Evolutionary conservation across 345 rosid genomes (phyloP).

Genomic region (Populus deltoides): DNA sequence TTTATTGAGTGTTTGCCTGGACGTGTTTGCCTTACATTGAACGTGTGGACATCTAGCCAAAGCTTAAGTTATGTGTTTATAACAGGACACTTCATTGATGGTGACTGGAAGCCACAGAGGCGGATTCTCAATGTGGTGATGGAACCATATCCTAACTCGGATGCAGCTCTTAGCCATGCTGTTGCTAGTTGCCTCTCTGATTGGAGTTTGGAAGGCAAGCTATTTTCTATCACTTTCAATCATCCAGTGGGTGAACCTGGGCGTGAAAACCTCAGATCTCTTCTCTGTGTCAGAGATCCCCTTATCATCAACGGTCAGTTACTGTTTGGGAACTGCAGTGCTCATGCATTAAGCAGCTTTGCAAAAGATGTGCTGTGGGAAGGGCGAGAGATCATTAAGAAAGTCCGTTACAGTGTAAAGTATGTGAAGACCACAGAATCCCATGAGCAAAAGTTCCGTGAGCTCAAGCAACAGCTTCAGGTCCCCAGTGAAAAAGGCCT

Average conservation of each 20-base stretch:
- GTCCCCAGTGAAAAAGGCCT: conserved; percentile 71
- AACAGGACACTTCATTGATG: conserved; percentile 72
- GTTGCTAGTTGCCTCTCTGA: conserved; percentile 79
- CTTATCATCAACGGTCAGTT: conserved; percentile 77
- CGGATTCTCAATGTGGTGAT: conserved; percentile 74
- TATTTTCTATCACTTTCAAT: conserved; percentile 68
- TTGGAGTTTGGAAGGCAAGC: conserved; percentile 76
- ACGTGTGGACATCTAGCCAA: conserved; percentile 68
- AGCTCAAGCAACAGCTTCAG: conserved; percentile 84
- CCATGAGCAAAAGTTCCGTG: conserved; percentile 79
- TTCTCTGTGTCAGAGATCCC: conserved; percentile 65
- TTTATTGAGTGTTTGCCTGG: conserved; percentile 70
- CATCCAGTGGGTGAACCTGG: conserved; percentile 52
- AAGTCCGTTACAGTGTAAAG: conserved; percentile 75
- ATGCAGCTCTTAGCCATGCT: conserved; percentile 64
- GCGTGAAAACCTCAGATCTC: conserved; percentile 58
- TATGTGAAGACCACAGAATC: conserved; percentile 81
- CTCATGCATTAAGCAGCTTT: conserved; percentile 49
- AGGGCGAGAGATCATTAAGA: conserved; percentile 58
- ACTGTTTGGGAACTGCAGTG: conserved; percentile 63
- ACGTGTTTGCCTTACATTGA: conserved; percentile 65
- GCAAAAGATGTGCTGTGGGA: conserved; percentile 58
- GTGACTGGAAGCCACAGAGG: conserved; percentile 74
- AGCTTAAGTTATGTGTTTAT: conserved; percentile 70
- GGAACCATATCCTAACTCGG: conserved; percentile 79